Evolutionary conservation across 768 basidiomycete species (phyloP).

Genomic region (Boletus barrowsii): DNA sequence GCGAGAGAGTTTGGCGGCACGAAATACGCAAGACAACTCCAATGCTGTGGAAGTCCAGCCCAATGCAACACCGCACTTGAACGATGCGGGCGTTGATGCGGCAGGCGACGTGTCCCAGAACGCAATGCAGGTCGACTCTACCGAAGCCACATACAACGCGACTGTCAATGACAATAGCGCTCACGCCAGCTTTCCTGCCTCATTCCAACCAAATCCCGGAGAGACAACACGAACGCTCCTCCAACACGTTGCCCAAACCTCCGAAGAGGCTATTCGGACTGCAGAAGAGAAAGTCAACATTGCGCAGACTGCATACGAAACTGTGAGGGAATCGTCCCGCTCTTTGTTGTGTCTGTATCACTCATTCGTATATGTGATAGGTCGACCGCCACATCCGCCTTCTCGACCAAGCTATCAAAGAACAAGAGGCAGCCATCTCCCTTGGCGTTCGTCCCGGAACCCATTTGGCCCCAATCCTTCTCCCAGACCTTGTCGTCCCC

Average conservation of each 20-base stretch:
- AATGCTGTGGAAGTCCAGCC: background rate
- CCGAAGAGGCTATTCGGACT: slow-evolving; percentile 58
- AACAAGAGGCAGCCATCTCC: slow-evolving; percentile 54
- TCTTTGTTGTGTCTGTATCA: background rate
- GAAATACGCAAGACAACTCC: background rate
- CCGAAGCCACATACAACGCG: background rate
- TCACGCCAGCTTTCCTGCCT: background rate
- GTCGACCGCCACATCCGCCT: slow-evolving; percentile 77
- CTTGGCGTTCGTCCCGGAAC: slow-evolving; percentile 53
- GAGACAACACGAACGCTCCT: slow-evolving; percentile 50
- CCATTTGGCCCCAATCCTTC: slow-evolving; percentile 50
- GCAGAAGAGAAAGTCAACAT: slow-evolving; percentile 79
- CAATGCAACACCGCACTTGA: background rate
- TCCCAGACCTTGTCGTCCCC: slow-evolving; percentile 61
- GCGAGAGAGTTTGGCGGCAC: slow-evolving; percentile 28
- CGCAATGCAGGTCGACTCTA: slow-evolving; percentile 8
- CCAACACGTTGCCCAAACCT: slow-evolving; percentile 53
- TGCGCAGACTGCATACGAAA: slow-evolving; percentile 66
- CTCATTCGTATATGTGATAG: slow-evolving; percentile 35
- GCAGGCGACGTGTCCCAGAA: background rate
- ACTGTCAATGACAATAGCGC: background rate
- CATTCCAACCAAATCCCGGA: slow-evolving; percentile 21
- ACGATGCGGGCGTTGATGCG: background rate
- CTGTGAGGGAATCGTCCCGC: slow-evolving; percentile 41
- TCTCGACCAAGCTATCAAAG: slow-evolving; percentile 70